Evolutionary conservation across 2,329 filamentous ascomycete species (phyloP), one percentile per base, ranked within the genome.

Genomic region (Colletotrichum tanaceti): DNA sequence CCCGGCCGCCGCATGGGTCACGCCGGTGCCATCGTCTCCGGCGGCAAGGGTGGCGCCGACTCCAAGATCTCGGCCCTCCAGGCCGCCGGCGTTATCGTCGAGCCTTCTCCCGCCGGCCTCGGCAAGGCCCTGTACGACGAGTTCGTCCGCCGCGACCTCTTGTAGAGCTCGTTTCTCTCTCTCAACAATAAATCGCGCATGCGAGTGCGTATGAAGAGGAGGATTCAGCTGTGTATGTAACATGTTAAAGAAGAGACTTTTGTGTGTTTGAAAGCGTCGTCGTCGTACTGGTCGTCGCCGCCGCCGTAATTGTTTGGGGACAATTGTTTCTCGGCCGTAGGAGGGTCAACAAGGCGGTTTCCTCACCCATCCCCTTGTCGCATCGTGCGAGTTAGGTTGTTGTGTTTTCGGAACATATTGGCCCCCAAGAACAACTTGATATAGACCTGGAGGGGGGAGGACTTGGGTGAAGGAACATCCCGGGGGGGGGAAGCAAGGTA

Each of bases 1-100:
- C 94, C 96, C 41, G 96, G 96, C 78, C 90, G 96, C 81, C 91
- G 96, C 82, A 99, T 98, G 96, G 96, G 96, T 75, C 96, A 99
- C 87, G 96, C 96, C 74, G 96, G 96, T 83, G 96, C 96, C 79
- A 99, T 99, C 79, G 95, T 99, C 73, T 93, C 93, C 74, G 96
- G 96, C 76, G 96, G 96, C 77, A 98, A 98, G 90, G 96, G 96
- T 79, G 96, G 94, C 80, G 96, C 96, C 73, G 94, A 98, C 85
- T 97, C 93, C 79, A 99, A 99, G 91, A 99, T 99, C 83, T 87
- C 90, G 77, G 96, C 96, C 71, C 90, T 99, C 70, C 92, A 98
- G 86, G 87, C 88, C 73, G 96, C 96, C 71, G 96, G 96, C 80
- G 96, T 98, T 76, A 89, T 98, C 76, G 96, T 99, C 74, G 95